phyloP scores from a whole-genome alignment of 306 rosid genomes.

The Albizia julibrissin region DNA sequence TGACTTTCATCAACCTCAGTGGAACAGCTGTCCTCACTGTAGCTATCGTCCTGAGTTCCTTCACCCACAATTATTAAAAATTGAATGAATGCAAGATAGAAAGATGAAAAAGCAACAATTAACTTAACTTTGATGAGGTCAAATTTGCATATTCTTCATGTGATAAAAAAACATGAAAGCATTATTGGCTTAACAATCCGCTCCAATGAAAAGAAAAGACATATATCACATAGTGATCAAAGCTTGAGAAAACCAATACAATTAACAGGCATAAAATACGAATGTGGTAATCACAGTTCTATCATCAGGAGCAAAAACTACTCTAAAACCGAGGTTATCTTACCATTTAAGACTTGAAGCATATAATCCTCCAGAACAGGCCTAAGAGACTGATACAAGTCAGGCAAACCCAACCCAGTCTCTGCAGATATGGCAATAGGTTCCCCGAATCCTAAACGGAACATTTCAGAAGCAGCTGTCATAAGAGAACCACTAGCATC shows the following conservation, averaged over 20 bases:
- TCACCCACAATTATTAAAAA: conserved; percentile 47
- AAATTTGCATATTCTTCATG: conserved; percentile 9
- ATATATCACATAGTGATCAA: not conserved
- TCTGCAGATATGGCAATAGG: conserved; percentile 94
- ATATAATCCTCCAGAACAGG: conserved; percentile 77
- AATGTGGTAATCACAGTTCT: not conserved
- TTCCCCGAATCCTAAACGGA: conserved; percentile 87
- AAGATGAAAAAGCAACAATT: conserved; percentile 5
- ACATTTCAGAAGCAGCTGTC: conserved; percentile 64
- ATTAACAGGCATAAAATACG: not conserved
- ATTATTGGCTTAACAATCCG: conserved; percentile 1
- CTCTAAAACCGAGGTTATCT: conserved; percentile 23
- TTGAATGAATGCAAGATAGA: conserved; percentile 25
- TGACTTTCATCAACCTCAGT: conserved; percentile 64
- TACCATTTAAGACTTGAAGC: conserved; percentile 57
- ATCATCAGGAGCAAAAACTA: conserved; percentile 10
- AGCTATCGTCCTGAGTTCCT: conserved; percentile 39
- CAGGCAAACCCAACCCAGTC: conserved; percentile 92
- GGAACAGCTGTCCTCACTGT: conserved; percentile 34
- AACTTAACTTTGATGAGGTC: conserved; percentile 10
- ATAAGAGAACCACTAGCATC: conserved; percentile 58
- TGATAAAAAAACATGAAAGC: conserved; percentile 6
- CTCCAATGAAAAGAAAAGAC: not conserved
- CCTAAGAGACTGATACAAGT: conserved; percentile 61
- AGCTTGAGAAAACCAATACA: not conserved